Conservation (phyloP, 2,329 filamentous ascomycete species). For the Cadophora gregata region DNA sequence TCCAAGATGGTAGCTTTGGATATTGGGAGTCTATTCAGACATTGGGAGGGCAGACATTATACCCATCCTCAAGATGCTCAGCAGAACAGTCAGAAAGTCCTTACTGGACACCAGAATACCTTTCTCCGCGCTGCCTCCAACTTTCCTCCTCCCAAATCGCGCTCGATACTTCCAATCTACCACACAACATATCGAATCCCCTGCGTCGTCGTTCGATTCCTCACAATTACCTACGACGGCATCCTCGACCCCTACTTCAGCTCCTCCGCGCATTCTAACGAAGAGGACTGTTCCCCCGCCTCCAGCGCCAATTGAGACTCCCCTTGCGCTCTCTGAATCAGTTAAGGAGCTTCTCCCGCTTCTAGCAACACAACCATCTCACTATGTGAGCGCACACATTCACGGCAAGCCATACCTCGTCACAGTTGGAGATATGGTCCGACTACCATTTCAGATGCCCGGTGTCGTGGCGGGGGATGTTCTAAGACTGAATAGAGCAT, state of each 20-base stretch:
- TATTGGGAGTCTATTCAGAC: neutral
- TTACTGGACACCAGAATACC: constrained; percentile 62
- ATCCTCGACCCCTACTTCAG: constrained; percentile 16
- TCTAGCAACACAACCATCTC: constrained; percentile 72
- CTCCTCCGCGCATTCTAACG: constrained; percentile 4
- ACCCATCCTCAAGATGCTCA: constrained; percentile 37
- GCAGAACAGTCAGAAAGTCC: constrained; percentile 66
- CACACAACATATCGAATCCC: constrained; percentile 54
- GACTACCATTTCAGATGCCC: constrained; percentile 81
- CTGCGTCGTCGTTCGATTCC: constrained; percentile 32
- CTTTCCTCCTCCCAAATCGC: constrained; percentile 55
- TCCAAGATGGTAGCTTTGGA: neutral
- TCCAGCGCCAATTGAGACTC: constrained; percentile 35
- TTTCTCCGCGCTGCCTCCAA: constrained; percentile 51
- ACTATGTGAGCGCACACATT: constrained; percentile 83
- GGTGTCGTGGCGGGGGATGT: constrained; percentile 81
- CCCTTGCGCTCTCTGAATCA: constrained; percentile 55
- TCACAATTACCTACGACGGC: constrained; percentile 29
- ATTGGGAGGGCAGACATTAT: neutral
- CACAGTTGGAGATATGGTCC: constrained; percentile 75
- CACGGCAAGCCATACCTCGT: constrained; percentile 82
- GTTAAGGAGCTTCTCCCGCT: constrained; percentile 71
- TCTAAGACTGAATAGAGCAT: constrained; percentile 85
- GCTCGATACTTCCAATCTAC: constrained; percentile 55
- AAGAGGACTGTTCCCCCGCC: constrained; percentile 34